phyloP scores from a whole-genome alignment of 1,284 basidiomycete species.

The Clitocybe nebularis region DNA sequence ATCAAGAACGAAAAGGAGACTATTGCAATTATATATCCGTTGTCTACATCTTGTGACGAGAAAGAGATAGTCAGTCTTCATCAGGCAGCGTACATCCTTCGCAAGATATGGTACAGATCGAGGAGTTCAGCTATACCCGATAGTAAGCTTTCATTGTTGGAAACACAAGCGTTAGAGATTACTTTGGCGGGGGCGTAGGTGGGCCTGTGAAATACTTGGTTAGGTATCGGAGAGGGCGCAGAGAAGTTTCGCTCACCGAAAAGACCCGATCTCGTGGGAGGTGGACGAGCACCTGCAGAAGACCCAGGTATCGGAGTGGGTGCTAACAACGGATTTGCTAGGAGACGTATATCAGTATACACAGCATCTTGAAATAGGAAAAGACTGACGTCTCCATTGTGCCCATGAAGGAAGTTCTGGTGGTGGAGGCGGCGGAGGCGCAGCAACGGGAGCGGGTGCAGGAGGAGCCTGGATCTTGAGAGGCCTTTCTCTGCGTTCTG shows the following conservation, averaged over 20 bases:
- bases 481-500: conserved; percentile 39
- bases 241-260: conserved; percentile 43
- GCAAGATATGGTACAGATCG: too few species aligned
- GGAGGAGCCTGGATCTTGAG: conserved; percentile 32
- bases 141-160: too few species aligned
- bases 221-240: not conserved
- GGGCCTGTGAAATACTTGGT: conserved; percentile 36
- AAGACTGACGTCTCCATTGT: conserved; percentile 60
- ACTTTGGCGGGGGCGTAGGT: conserved; percentile 56
- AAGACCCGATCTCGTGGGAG: conserved; percentile 51
- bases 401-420: conserved; percentile 66
- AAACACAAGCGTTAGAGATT: conserved; percentile 11
- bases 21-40: too few species aligned
- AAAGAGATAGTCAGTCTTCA: too few species aligned
- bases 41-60: too few species aligned
- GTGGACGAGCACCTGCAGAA: conserved; percentile 36
- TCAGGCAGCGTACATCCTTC: too few species aligned
- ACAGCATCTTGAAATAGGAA: conserved; percentile 2
- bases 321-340: conserved; percentile 54
- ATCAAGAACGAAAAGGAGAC: too few species aligned
- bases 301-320: conserved; percentile 38
- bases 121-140: too few species aligned
- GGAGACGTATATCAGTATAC: not conserved
- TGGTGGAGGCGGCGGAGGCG: conserved; percentile 38
- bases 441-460: conserved; percentile 34